Base-by-base conservation (phyloP, 192 early-diverging fungal genomes). In the Dissophora globulifera region DNA sequence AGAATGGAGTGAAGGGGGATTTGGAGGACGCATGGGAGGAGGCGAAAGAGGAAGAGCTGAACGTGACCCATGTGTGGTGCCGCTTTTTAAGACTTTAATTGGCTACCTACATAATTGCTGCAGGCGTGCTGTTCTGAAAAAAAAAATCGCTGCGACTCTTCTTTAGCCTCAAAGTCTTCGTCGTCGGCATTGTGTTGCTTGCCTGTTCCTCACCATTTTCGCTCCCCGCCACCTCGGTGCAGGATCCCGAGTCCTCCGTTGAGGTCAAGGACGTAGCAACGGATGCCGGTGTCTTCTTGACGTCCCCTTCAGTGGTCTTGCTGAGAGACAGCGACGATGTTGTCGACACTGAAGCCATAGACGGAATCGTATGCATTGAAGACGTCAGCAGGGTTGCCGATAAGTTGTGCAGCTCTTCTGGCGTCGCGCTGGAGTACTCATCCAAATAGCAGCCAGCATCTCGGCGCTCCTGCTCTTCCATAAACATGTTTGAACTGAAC, bases 61-160 rank as follows among this genome's bases (percentile, higher is more conserved):
- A 38, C 35, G 35, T 38, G 35, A 38, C 35, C 35, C 35, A 13
- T n/a, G n/a, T n/a, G n/a, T n/a, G n/a, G n/a, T n/a, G n/a, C n/a
- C n/a, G n/a, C n/a, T n/a, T n/a, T n/a, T n/a, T n/a, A n/a, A n/a
- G n/a, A n/a, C n/a, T n/a, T n/a, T n/a, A n/a, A n/a, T n/a, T n/a
- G n/a, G n/a, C n/a, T n/a, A n/a, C 5, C 25, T 60, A 69, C 67
- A 69, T 69, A 35, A 69, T 69, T 19, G 67, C 60, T 20, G 64
- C 72, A 20, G 72, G 63, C 11, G 72, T 76, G 19, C 58, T 56
- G 22, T 76, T 76, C 58, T 76, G 72, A 46, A 76, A 76, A 31
- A 76, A 76, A 30, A 76, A 76, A 12, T 76, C 71, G 41, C 71
- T 76, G 23, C 71, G 55, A 45, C 71, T 76, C 50, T 76, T 76